These are phyloP conservation scores for Cornus controversa DNA, from an alignment of 148 eudicot genomes.

Conservation along the genomic window DNA sequence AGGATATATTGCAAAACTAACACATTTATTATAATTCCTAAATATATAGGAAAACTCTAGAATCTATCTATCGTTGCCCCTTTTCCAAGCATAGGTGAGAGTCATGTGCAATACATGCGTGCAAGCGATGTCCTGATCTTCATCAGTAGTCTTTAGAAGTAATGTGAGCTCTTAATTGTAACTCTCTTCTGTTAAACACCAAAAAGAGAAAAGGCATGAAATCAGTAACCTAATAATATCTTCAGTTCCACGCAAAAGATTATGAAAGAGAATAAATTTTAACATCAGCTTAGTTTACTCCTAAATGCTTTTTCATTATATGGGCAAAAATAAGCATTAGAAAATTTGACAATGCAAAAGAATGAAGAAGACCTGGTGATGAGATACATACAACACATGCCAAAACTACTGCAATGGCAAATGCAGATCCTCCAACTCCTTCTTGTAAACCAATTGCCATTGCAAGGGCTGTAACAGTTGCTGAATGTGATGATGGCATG, in stretches of 20 bases:
- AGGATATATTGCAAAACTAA: no score
- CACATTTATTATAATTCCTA: no score
- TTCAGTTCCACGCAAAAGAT: neutral
- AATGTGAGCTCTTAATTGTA: neutral
- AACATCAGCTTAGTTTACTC: neutral
- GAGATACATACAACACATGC: conserved; percentile 84
- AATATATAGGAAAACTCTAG: no score
- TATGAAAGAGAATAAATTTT: neutral
- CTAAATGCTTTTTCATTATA: neutral
- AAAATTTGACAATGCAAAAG: conserved; percentile 5
- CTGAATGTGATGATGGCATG: conserved; percentile 98
- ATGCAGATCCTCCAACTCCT: conserved; percentile 67
- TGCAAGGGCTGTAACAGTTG: conserved; percentile 83
- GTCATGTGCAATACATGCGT: no score
- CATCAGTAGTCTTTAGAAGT: neutral
- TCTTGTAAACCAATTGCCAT: conserved; percentile 74
- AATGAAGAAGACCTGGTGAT: conserved; percentile 14
- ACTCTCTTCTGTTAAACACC: neutral
- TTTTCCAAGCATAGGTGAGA: no score
- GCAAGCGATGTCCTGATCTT: no score
- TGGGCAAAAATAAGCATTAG: neutral
- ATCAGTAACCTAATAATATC: neutral
- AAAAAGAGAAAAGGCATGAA: neutral
- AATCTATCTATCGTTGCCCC: no score
- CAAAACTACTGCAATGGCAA: conserved; percentile 85